phyloP scores from a whole-genome alignment of 805 yeast species.

The Saturnispora halmiae region DNA sequence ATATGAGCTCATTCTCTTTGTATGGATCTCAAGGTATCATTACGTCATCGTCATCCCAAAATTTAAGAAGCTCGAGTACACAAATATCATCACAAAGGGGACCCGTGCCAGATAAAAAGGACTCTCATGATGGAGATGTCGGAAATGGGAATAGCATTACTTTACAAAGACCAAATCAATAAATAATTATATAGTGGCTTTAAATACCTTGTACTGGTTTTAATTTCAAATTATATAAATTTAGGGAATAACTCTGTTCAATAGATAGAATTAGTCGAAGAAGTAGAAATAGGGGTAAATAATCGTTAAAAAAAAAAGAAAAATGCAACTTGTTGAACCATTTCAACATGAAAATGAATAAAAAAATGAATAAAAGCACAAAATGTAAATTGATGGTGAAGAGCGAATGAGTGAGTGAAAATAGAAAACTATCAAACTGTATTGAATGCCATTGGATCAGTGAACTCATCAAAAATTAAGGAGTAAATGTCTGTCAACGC shows the following conservation, averaged over 20 bases:
- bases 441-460: slow-evolving; percentile 30
- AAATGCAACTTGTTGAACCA: slow-evolving; percentile 1
- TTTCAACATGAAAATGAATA: slow-evolving; percentile 1
- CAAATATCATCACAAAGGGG: background rate
- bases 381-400: too few species aligned
- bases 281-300: background rate
- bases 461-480: slow-evolving; percentile 36
- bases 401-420: too few species aligned
- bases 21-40: slow-evolving; percentile 15
- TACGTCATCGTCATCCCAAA: background rate
- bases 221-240: too few species aligned
- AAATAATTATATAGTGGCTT: background rate
- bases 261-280: too few species aligned
- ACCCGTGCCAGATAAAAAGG: background rate
- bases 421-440: slow-evolving; percentile 12
- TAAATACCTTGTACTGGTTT: background rate
- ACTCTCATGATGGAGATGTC: background rate
- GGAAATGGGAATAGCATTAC: slow-evolving; percentile 14
- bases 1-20: slow-evolving; percentile 13
- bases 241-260: too few species aligned
- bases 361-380: too few species aligned
- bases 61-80: background rate
- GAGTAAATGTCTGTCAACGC: slow-evolving; percentile 37
- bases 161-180: slow-evolving; percentile 7
- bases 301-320: background rate